Evolutionary conservation across 1,139 yeast genomes (phyloP).

Genomic region (Pichia sp.): DNA sequence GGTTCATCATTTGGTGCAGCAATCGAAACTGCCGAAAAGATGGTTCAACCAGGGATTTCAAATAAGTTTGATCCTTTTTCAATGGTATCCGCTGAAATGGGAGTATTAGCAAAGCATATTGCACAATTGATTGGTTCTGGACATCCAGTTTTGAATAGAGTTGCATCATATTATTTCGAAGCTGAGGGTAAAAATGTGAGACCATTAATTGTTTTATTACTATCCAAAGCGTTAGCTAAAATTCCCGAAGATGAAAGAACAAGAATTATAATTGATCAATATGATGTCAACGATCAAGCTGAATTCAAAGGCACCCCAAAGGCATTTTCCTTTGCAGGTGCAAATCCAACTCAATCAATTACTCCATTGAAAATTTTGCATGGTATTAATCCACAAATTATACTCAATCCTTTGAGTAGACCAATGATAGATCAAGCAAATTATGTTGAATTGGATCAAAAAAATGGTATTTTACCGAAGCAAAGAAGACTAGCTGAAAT

Average conservation of each 20-base stretch:
- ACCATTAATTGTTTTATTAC: slow-evolving; percentile 77
- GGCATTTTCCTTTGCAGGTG: slow-evolving; percentile 45
- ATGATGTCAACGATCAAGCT: slow-evolving; percentile 60
- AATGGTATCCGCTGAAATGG: slow-evolving; percentile 93
- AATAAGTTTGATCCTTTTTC: slow-evolving; percentile 72
- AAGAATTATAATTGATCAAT: slow-evolving; percentile 51
- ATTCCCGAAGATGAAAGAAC: slow-evolving; percentile 69
- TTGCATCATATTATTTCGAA: slow-evolving; percentile 88
- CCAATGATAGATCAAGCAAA: slow-evolving; percentile 68
- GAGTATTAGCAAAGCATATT: slow-evolving; percentile 77
- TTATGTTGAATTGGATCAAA: slow-evolving; percentile 41
- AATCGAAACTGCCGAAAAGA: slow-evolving; percentile 66
- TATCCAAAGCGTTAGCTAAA: slow-evolving; percentile 73
- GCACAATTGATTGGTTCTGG: slow-evolving; percentile 85
- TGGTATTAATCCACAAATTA: slow-evolving; percentile 78
- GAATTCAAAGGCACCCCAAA: slow-evolving; percentile 49
- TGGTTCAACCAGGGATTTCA: slow-evolving; percentile 62
- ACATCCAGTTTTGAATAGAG: slow-evolving; percentile 85
- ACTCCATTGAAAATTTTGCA: slow-evolving; percentile 80
- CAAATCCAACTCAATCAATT: slow-evolving; percentile 51
- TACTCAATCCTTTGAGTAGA: slow-evolving; percentile 74
- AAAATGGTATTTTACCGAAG: slow-evolving; percentile 77
- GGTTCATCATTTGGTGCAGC: slow-evolving; percentile 51
- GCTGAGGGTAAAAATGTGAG: slow-evolving; percentile 95
- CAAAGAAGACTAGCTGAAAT: slow-evolving; percentile 94